phyloP scores from a whole-genome alignment of 2,329 filamentous ascomycete genomes.

The Cytospora chrysosperma region DNA sequence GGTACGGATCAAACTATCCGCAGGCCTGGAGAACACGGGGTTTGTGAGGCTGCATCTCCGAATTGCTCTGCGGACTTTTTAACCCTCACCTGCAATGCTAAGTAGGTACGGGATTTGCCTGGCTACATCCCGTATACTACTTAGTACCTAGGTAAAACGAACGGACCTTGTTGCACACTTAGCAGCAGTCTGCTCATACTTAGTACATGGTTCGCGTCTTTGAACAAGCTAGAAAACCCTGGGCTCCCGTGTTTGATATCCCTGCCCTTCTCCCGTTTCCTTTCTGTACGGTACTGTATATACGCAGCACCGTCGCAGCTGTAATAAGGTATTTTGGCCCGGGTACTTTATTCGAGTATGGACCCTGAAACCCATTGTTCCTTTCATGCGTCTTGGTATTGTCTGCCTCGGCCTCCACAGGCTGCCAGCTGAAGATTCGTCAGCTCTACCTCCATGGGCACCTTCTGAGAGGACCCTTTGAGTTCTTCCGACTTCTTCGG shows the following conservation, averaged over 20 bases:
- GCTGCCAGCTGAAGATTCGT: not conserved
- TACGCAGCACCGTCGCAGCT: not conserved
- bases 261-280: not conserved
- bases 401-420: not conserved
- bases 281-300: not conserved
- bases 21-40: not conserved
- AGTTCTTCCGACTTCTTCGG: not conserved
- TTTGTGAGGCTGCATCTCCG: not conserved
- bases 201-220: not conserved
- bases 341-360: not conserved
- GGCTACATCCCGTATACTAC: not conserved
- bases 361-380: not conserved
- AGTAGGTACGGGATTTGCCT: not conserved
- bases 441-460: not conserved
- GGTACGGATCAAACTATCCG: no score
- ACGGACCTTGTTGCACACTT: no score
- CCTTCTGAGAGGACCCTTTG: not conserved
- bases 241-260: not conserved
- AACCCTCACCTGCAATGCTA: not conserved
- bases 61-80: not conserved
- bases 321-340: not conserved
- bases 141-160: no score
- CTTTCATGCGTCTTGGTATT: slow-evolving; percentile 5
- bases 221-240: not conserved
- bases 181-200: no score